Evolutionary conservation across 768 basidiomycete species (phyloP).

Genomic region (Termitomyces sp.): DNA sequence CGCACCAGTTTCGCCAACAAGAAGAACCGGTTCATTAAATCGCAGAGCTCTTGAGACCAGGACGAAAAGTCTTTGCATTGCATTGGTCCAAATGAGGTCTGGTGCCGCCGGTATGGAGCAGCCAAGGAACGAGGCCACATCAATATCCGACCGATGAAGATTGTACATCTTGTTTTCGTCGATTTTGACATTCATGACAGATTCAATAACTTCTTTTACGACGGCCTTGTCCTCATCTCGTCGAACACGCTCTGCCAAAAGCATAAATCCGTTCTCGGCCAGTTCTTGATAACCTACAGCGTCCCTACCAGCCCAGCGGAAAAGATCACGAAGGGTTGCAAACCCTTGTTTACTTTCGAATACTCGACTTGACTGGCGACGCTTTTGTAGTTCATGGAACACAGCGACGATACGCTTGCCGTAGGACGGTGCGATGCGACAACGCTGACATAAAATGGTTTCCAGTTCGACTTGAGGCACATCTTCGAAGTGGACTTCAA

Average conservation of each 20-base stretch:
- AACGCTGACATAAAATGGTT: constrained; percentile 88
- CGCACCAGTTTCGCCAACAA: constrained; percentile 96
- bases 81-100: constrained; percentile 84
- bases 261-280: constrained; percentile 96
- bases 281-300: constrained; percentile 88
- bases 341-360: constrained; percentile 98
- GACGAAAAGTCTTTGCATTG: constrained; percentile 87
- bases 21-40: constrained; percentile 89
- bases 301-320: constrained; percentile 93
- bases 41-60: constrained; percentile 80
- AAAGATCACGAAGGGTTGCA: constrained; percentile 93
- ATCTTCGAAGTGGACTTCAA: constrained; percentile 97
- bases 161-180: constrained; percentile 69
- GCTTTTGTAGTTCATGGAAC: constrained; percentile 89
- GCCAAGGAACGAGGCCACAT: constrained; percentile 46
- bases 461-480: constrained; percentile 93
- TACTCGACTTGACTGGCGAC: constrained; percentile 83
- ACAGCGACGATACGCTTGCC: constrained; percentile 87
- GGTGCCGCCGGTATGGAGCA: constrained; percentile 44
- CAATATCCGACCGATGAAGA: constrained; percentile 34
- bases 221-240: constrained; percentile 78
- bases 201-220: constrained; percentile 92
- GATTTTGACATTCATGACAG: constrained; percentile 81
- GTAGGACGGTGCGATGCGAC: constrained; percentile 90
- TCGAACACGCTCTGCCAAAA: constrained; percentile 87